phyloP scores from a whole-genome alignment of 805 yeast genomes.

The Torulaspora delbrueckii region DNA sequence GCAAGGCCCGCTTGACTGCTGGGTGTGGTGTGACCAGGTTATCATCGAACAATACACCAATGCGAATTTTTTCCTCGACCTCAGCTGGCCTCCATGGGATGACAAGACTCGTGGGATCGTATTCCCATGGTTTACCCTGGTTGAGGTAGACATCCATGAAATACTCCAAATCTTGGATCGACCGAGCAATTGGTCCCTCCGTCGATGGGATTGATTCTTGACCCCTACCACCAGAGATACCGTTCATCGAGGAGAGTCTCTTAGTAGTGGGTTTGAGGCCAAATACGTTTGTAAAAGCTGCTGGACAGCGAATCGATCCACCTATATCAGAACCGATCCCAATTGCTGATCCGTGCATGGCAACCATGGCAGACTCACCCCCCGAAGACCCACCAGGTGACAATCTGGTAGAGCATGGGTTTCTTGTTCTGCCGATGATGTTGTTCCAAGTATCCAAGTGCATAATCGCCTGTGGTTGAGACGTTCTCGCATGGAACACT shows the following conservation, averaged over 20 bases:
- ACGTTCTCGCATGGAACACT: slow-evolving; percentile 58
- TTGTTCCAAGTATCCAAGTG: slow-evolving; percentile 60
- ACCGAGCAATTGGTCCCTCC: slow-evolving; percentile 62
- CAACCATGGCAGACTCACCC: slow-evolving; percentile 64
- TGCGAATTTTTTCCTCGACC: slow-evolving; percentile 42
- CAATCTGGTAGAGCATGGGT: slow-evolving; percentile 51
- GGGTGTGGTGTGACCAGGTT: slow-evolving; percentile 64
- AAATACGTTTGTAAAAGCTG: slow-evolving; percentile 56
- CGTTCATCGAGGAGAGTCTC: slow-evolving; percentile 42
- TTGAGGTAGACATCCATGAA: slow-evolving; percentile 61
- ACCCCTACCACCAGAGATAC: slow-evolving; percentile 54
- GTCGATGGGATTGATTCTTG: slow-evolving; percentile 63
- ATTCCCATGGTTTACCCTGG: slow-evolving; percentile 60
- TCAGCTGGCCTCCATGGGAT: slow-evolving; percentile 40
- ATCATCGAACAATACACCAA: slow-evolving; percentile 61
- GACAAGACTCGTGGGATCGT: slow-evolving; percentile 36
- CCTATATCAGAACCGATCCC: slow-evolving; percentile 73
- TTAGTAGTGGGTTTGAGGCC: slow-evolving; percentile 62
- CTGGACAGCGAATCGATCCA: slow-evolving; percentile 64
- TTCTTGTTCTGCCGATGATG: slow-evolving; percentile 54
- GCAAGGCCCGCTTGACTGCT: slow-evolving; percentile 54
- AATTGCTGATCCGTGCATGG: slow-evolving; percentile 53
- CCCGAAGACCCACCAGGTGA: slow-evolving; percentile 72
- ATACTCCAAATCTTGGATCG: slow-evolving; percentile 60
- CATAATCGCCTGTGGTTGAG: slow-evolving; percentile 67